Evolutionary conservation across 345 rosid species (phyloP), one percentile per base, ranked within the genome.

Genomic region (Heritiera littoralis): DNA sequence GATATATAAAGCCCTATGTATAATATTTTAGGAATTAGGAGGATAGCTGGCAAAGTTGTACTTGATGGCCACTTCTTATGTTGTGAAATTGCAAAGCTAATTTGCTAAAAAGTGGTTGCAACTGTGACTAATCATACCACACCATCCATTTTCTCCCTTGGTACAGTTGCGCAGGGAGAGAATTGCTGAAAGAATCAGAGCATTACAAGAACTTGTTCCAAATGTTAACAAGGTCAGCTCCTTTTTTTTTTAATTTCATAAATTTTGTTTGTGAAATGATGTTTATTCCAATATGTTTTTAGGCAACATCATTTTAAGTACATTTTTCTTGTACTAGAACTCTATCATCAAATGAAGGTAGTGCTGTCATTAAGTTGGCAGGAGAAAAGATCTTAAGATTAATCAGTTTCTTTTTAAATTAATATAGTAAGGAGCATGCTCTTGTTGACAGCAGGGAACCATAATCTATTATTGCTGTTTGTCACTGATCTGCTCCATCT

Each of bases 121-220:
- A 65, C 51, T 49, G 35, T 17, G 0, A 14, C 59, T 76, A 45
- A 64, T 18, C 35, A 63, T 61, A 46, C 8, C 14, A 40, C 45
- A 75, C 28, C 56, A 1, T 61, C 20, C 0, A 61, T 18, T 76
- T 72, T 80, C 58, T 58, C 75, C 76, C 80, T 81, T 76, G 83
- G 13, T 75, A 75, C 94, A 94, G 98, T 86, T 94, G 89, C 95
- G 98, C 76, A 85, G 99, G 74, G 99, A 97, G 85, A 90, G 95
- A 84, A 97, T 97, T 81, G 98, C 99, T 1, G 99, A 97, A 85
- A 86, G 99, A 84, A 97, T 97, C 79, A 89, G 99, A 85, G 98
- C 97, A 35, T 58, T 97, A 88, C 99, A 97, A 82, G 99, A 94
- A 79, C 91, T 97, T 81, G 99, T 97, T 81, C 99, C 99, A 56